Base-by-base conservation (phyloP, 345 rosid species). In the Eucalyptus sp. region DNA sequence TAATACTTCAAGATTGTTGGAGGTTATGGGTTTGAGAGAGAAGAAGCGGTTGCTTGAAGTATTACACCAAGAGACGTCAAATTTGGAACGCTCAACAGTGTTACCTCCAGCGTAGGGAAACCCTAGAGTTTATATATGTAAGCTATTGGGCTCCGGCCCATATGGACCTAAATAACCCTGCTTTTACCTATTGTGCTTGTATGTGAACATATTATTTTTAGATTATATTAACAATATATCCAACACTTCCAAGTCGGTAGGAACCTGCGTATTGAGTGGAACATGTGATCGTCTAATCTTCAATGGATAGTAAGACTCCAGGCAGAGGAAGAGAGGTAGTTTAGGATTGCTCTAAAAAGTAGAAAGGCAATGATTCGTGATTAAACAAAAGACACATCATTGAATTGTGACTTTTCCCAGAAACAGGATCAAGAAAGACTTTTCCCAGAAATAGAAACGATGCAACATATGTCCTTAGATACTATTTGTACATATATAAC, bases 191-290 rank as follows among this genome's bases (percentile, higher is more conserved):
- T n/a, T n/a, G n/a, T n/a, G n/a, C n/a, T n/a, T n/a, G n/a, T n/a
- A n/a, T n/a, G n/a, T n/a, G n/a, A n/a, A n/a, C n/a, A n/a, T n/a
- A n/a, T n/a, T n/a, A n/a, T n/a, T n/a, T n/a, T n/a, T n/a, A n/a
- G n/a, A n/a, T n/a, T n/a, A n/a, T n/a, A n/a, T n/a, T n/a, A n/a
- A n/a, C n/a, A n/a, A n/a, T n/a, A n/a, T n/a, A n/a, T n/a, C n/a
- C n/a, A n/a, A n/a, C n/a, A n/a, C 33, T 94, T 96, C 92, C 87
- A 94, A 9, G 99, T 95, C 7, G 97, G 99, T 86, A 95, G 80
- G 91, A 95, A 96, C 93, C 98, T 97, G 92, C 14, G 84, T 16
- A 64, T 13, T 15, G 4, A 83, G 7, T 56, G 68, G 6, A 18
- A 50, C n/a, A 85, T 56, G 46, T 41, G 33, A 43, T 79, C 10